Base-by-base conservation (phyloP, 768 basidiomycete species). In the Phlegmacium glaucopus region DNA sequence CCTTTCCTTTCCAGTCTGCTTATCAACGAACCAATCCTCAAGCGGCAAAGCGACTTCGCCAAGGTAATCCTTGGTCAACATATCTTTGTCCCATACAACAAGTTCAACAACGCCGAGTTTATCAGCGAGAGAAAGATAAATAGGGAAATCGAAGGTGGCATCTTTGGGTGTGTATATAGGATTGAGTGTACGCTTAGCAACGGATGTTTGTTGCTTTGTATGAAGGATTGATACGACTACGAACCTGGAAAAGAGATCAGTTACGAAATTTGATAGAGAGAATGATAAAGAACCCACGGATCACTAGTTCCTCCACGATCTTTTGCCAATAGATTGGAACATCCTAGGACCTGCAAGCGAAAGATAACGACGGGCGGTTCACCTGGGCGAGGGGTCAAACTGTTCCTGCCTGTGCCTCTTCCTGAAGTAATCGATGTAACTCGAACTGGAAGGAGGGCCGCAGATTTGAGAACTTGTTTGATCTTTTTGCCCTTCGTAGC, bases 1-100 rank as follows among this genome's bases (percentile, higher is more conserved):
- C 13, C 48, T 49, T 27, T 57, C 65, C 18, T 63, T 68, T 47
- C 60, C 71, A 34, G 51, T 72, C 48, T 47, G 54, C 15, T 45
- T 47, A 32, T 58, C 55, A 11, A 49, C 45, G 47, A 94, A 96
- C 91, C 92, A 95, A 28, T 89, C 82, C 15, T 84, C 84, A n/a
- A 95, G 61, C 0, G 82, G 78, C 6, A 97, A 54, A 0, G 85
- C 78, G 4, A 80, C 78, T 65, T 99, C 95, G 12, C 96, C 96
- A 12, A 99, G 76, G 63, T 96, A 99, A 38, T 97, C 95, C 69
- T 94, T 96, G 58, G 76, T 79, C 58, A 93, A 63, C 54, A 90
- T 72, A 65, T 97, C 94, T 70, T 87, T 93, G 67, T 94, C 94
- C 94, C 95, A 99, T 0, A 94, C 76, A 10, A 96, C 84, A 28